These are phyloP conservation scores for Ceratocystiopsis minuta DNA, from an alignment of 2,329 filamentous ascomycete genomes.

Conservation along the genomic window DNA sequence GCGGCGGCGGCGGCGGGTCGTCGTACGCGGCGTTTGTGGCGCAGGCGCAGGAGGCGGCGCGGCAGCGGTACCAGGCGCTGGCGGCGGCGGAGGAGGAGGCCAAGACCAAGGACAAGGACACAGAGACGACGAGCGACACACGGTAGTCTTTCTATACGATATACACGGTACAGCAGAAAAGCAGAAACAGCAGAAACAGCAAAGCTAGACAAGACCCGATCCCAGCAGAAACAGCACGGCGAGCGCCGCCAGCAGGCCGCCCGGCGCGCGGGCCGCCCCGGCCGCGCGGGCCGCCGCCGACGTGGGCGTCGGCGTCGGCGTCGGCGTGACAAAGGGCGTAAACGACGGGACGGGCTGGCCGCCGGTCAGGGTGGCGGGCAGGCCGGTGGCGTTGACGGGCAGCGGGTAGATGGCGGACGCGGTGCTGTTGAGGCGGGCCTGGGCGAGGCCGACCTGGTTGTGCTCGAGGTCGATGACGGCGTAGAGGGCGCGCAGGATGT, in stretches of 20 bases:
- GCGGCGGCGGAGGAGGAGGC: not conserved
- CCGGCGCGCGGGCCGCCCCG: too few species aligned
- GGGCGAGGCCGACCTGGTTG: slow-evolving; percentile 31
- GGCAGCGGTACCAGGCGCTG: slow-evolving; percentile 31
- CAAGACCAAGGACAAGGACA: not conserved
- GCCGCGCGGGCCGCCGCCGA: too few species aligned
- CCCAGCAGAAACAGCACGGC: too few species aligned
- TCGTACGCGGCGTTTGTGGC: slow-evolving; percentile 42
- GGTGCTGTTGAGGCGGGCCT: slow-evolving; percentile 31
- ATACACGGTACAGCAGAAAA: too few species aligned
- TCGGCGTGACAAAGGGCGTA: too few species aligned
- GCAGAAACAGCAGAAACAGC: not conserved
- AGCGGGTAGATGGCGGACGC: slow-evolving; percentile 28
- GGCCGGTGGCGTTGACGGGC: slow-evolving; percentile 16
- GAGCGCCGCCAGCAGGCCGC: too few species aligned
- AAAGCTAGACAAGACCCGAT: slow-evolving; percentile 3
- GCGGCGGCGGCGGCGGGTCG: too few species aligned
- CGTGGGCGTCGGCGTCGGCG: too few species aligned
- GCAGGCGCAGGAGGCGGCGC: slow-evolving; percentile 46
- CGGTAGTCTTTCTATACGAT: too few species aligned
- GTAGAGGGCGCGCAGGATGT: slow-evolving; percentile 30
- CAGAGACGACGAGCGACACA: not conserved
- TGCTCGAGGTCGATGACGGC: slow-evolving; percentile 36
- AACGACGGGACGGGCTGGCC: slow-evolving; percentile 23
- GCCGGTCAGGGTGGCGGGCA: slow-evolving; percentile 26